These are phyloP conservation scores for Lipomyces mesembrius DNA, from an alignment of 805 yeast species.

Conservation along the genomic window DNA sequence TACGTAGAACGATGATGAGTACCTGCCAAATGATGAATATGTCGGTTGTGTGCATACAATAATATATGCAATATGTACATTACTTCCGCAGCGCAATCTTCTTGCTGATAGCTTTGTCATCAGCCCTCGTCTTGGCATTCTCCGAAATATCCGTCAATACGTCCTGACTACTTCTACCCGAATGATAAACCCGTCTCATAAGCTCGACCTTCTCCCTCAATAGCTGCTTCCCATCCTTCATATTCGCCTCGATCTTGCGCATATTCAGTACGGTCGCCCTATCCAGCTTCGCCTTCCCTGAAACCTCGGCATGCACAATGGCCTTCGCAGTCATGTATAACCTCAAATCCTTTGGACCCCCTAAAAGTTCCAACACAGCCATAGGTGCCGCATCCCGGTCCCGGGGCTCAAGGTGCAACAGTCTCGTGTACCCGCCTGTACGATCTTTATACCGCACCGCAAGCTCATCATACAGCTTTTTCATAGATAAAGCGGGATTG, in stretches of 20 bases:
- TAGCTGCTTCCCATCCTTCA: slow-evolving; percentile 56
- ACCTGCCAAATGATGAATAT: background rate
- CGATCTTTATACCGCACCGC: slow-evolving; percentile 66
- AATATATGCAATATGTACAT: background rate
- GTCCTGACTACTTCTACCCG: slow-evolving; percentile 8
- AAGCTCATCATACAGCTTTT: slow-evolving; percentile 70
- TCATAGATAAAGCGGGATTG: slow-evolving; percentile 56
- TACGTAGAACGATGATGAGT: background rate
- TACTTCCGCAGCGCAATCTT: background rate
- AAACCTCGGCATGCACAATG: slow-evolving; percentile 78
- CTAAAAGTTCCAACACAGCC: slow-evolving; percentile 85
- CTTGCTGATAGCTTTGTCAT: background rate
- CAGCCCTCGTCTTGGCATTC: slow-evolving; percentile 6
- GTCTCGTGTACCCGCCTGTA: slow-evolving; percentile 83
- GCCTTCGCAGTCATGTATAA: slow-evolving; percentile 78
- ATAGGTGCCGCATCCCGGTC: slow-evolving; percentile 89
- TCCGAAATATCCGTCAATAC: slow-evolving; percentile 15
- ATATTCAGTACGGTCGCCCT: slow-evolving; percentile 62
- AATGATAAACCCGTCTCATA: slow-evolving; percentile 53
- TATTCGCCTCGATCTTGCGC: slow-evolving; percentile 52
- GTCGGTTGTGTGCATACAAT: background rate
- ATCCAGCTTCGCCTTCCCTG: slow-evolving; percentile 57
- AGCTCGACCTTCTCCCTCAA: slow-evolving; percentile 68
- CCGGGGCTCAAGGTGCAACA: slow-evolving; percentile 81
- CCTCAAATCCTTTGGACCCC: slow-evolving; percentile 70